A percentile compares a stretch with the other conserved stretches of the same genome.
These are phyloP conservation scores for Metarhizium rileyi DNA, from an alignment of 2,329 filamentous ascomycete genomes.

Conservation along the genomic window DNA sequence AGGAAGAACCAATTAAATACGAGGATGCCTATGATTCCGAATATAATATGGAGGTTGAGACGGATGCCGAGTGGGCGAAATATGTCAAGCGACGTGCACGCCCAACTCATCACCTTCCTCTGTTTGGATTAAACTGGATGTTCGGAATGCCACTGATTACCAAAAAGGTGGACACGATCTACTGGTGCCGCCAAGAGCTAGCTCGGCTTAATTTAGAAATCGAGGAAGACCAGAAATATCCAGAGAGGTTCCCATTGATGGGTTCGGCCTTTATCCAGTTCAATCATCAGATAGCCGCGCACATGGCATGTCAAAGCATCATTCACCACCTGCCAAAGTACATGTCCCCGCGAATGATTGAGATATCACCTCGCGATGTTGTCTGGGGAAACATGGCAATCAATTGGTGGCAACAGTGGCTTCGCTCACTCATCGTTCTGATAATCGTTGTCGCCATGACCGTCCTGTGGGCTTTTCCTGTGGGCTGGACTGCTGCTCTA, in stretches of 20 bases:
- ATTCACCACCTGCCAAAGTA: conserved; percentile 86
- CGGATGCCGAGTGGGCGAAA: conserved; percentile 65
- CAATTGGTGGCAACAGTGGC: conserved; percentile 84
- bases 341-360: conserved; percentile 87
- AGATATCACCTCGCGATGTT: conserved; percentile 87
- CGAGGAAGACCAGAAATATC: conserved; percentile 75
- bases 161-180: conserved; percentile 90
- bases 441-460: conserved; percentile 63
- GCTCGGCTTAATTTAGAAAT: conserved; percentile 87
- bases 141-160: conserved; percentile 69
- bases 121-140: conserved; percentile 57
- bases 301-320: conserved; percentile 93
- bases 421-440: conserved; percentile 58
- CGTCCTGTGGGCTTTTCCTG: conserved; percentile 81
- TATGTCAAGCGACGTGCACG: conserved; percentile 76
- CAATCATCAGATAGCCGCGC: conserved; percentile 92
- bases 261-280: conserved; percentile 98
- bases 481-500: conserved; percentile 76
- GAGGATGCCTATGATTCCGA: conserved; percentile 52
- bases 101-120: conserved; percentile 70
- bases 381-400: conserved; percentile 97
- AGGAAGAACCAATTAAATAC: conserved; percentile 43
- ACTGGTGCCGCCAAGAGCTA: conserved; percentile 78
- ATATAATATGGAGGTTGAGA: conserved; percentile 46
- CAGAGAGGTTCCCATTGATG: conserved; percentile 83